Percentiles rank a stretch among this genome's conserved stretches.
phyloP scores from a whole-genome alignment of 805 yeast species.

The Middelhovenomyces tepae region DNA sequence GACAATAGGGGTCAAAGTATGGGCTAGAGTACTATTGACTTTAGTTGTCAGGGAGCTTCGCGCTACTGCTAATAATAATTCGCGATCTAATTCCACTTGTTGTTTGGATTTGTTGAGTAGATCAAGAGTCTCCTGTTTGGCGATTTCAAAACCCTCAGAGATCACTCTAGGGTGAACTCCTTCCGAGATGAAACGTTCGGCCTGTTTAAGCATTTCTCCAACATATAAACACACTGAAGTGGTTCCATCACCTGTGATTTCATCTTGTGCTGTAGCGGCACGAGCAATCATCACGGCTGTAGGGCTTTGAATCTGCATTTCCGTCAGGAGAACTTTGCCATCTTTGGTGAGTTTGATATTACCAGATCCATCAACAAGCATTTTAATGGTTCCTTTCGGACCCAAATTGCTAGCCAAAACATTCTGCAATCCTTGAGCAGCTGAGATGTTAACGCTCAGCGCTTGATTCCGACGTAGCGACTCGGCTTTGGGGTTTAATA shows the following conservation, averaged over 20 bases:
- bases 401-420: constrained; percentile 89
- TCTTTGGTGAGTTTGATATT: constrained; percentile 92
- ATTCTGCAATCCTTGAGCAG: constrained; percentile 94
- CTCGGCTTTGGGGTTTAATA: constrained; percentile 95
- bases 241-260: constrained; percentile 98
- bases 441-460: constrained; percentile 84
- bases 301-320: constrained; percentile 94
- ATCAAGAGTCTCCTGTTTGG: constrained; percentile 65
- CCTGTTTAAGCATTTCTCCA: constrained; percentile 90
- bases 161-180: constrained; percentile 94
- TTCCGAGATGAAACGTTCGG: constrained; percentile 82
- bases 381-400: constrained; percentile 93
- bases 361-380: constrained; percentile 96
- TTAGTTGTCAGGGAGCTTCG: constrained; percentile 83
- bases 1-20: constrained; percentile 83
- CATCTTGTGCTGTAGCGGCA: constrained; percentile 98
- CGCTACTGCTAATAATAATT: constrained; percentile 84
- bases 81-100: constrained; percentile 60
- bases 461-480: constrained; percentile 94
- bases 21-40: constrained; percentile 66
- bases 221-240: constrained; percentile 91
- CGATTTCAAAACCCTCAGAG: constrained; percentile 90
- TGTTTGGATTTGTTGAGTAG: constrained; percentile 59
- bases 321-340: constrained; percentile 86
- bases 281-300: constrained; percentile 85